Evolutionary conservation across 2,329 filamentous ascomycete species (phyloP).

Genomic region (Penicillium sclerotiorum): DNA sequence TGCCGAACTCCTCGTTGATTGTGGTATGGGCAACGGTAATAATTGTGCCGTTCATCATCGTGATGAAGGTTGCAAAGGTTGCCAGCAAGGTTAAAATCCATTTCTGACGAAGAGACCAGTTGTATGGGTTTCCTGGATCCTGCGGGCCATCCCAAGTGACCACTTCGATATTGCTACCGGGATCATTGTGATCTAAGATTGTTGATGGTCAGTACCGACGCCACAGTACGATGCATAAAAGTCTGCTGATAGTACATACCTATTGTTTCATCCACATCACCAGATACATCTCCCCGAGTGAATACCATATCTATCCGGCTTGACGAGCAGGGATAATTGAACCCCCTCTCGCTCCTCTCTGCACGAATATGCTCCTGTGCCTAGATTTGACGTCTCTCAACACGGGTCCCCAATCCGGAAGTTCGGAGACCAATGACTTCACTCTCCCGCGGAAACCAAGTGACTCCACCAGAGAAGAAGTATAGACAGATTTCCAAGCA

Average conservation of each 20-base stretch:
- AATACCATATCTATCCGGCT: conserved; percentile 22
- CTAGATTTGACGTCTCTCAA: not conserved
- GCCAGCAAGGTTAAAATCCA: conserved; percentile 36
- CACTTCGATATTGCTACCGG: conserved; percentile 18
- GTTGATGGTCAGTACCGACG: not conserved
- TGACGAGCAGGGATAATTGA: not conserved
- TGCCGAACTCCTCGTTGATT: conserved; percentile 38
- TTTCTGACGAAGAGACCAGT: conserved; percentile 40
- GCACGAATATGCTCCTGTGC: not conserved
- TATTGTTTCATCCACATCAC: conserved; percentile 20
- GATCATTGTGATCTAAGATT: conserved; percentile 21
- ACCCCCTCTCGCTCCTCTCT: too few species aligned
- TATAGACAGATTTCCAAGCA: conserved; percentile 6
- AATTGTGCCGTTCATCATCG: conserved; percentile 42
- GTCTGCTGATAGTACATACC: conserved; percentile 10
- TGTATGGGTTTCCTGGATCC: conserved; percentile 42
- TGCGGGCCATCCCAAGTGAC: conserved; percentile 33
- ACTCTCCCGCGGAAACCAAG: conserved; percentile 8
- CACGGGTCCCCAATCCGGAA: conserved; percentile 1
- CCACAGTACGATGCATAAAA: not conserved
- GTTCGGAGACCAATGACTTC: conserved; percentile 17
- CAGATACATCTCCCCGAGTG: conserved; percentile 24
- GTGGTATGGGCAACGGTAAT: conserved; percentile 40
- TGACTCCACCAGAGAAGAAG: conserved; percentile 5
- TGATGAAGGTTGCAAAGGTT: conserved; percentile 35